Evolutionary conservation across 306 rosid genomes (phyloP).

Genomic region (Pachyrhizus erosus): DNA sequence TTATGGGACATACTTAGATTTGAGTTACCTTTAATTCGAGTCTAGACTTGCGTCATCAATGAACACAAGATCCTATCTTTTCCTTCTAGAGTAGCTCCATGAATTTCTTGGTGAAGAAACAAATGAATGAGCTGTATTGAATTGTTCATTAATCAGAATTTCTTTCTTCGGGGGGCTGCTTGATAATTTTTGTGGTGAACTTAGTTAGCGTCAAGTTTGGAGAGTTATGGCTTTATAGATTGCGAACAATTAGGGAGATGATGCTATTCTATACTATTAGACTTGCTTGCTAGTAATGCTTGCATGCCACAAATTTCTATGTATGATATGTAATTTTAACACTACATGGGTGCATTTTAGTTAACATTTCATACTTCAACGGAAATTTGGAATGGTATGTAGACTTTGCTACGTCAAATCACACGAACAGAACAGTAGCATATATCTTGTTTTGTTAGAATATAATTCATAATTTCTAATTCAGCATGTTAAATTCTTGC

Average conservation of each 20-base stretch:
- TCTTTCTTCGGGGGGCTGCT: neutral
- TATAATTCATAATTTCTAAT: neutral
- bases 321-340: slow-evolving; percentile 15
- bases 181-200: slow-evolving; percentile 13
- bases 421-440: slow-evolving; percentile 55
- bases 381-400: slow-evolving; percentile 44
- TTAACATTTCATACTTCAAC: slow-evolving; percentile 19
- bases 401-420: slow-evolving; percentile 67
- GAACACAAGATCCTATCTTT: neutral
- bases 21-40: no score
- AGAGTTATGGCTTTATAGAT: neutral
- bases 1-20: neutral
- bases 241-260: neutral
- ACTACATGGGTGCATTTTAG: neutral
- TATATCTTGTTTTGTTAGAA: slow-evolving; percentile 66
- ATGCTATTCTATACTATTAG: neutral
- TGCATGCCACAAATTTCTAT: slow-evolving; percentile 9
- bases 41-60: neutral
- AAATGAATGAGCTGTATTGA: slow-evolving; percentile 1
- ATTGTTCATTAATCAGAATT: neutral
- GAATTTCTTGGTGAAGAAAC: slow-evolving; percentile 13
- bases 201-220: slow-evolving; percentile 19
- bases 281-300: neutral
- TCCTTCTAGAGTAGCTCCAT: neutral
- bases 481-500: neutral